Evolutionary conservation across 2,329 filamentous ascomycete species (phyloP).

Genomic region (Tolypocladium sp.): DNA sequence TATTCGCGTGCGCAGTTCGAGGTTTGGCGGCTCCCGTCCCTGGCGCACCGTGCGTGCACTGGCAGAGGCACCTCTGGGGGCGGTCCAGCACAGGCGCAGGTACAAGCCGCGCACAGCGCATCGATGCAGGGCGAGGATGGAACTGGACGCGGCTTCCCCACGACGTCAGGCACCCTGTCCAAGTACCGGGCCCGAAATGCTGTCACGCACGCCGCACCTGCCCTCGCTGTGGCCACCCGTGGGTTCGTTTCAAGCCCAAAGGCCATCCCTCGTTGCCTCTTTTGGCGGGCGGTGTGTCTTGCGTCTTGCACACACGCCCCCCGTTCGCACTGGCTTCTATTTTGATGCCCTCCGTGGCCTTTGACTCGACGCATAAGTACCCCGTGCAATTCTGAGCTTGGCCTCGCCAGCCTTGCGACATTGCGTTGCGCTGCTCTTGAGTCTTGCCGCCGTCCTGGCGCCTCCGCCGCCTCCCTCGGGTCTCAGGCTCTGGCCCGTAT

Average conservation of each 20-base stretch:
- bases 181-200: neutral
- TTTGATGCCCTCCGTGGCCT: neutral
- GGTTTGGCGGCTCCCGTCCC: neutral
- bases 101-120: neutral
- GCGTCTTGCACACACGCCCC: neutral
- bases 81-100: neutral
- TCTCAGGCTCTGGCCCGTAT: neutral
- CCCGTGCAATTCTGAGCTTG: neutral
- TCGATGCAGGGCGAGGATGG: neutral
- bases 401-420: neutral
- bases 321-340: neutral
- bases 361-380: neutral
- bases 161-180: neutral
- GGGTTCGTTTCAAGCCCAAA: neutral
- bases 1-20: neutral
- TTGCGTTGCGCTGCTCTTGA: neutral
- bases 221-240: too few relatives aligned
- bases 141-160: neutral
- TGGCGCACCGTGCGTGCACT: neutral
- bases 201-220: neutral
- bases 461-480: neutral
- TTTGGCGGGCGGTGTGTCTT: neutral
- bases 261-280: neutral
- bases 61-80: neutral
- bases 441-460: neutral